Evolutionary conservation across 257 asterid genomes (phyloP).

Genomic region (Orobanche coerulescens): DNA sequence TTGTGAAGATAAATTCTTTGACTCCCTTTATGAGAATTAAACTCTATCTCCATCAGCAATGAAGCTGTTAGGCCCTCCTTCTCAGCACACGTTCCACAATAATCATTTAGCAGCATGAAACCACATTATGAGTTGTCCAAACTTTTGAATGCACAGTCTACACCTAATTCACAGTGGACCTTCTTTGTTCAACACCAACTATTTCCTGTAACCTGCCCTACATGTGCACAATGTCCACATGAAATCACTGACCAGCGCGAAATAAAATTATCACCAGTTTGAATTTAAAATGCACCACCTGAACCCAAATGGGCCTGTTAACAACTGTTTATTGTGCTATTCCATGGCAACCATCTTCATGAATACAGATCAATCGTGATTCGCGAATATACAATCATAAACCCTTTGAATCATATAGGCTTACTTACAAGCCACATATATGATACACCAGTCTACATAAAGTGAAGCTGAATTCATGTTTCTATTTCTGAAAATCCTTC

Average conservation of each 20-base stretch:
- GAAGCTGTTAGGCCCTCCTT: background rate
- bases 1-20: background rate
- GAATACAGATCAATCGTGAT: too few species aligned
- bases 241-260: background rate
- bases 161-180: background rate
- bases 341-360: too few species aligned
- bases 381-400: background rate
- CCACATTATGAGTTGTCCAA: background rate
- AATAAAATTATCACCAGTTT: background rate
- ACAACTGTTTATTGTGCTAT: too few species aligned
- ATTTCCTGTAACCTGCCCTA: background rate
- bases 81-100: background rate
- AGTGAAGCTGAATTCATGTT: background rate
- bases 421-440: slow-evolving; percentile 1
- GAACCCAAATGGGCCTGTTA: background rate
- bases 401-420: background rate
- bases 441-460: background rate
- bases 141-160: background rate
- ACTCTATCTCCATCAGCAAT: background rate
- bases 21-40: background rate
- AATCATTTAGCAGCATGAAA: background rate
- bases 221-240: background rate
- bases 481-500: background rate
- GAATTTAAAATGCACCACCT: background rate
- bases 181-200: background rate